phyloP scores from a whole-genome alignment of 2,329 filamentous ascomycete genomes.

The Knoxdaviesia proteae region DNA sequence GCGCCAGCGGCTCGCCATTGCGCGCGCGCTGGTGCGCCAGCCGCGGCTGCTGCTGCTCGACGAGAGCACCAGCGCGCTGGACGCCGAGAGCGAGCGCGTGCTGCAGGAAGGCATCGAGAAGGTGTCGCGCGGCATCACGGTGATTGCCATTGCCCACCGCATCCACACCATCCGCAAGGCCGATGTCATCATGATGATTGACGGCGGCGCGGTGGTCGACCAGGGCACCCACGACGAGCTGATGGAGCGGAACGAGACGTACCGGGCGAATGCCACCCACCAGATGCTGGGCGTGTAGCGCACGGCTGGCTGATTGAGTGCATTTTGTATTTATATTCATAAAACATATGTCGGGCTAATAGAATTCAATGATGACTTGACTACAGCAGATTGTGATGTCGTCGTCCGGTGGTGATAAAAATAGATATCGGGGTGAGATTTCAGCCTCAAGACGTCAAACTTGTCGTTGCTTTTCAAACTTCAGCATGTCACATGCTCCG shows the following conservation, averaged over 20 bases:
- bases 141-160: constrained; percentile 36
- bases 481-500: too few species aligned
- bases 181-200: constrained; percentile 35
- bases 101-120: constrained; percentile 46
- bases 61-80: constrained; percentile 62
- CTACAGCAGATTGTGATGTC: too few species aligned
- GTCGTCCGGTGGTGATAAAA: too few species aligned
- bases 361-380: too few species aligned
- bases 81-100: constrained; percentile 44
- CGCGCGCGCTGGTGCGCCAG: constrained; percentile 50
- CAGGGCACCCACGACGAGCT: constrained; percentile 31
- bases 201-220: constrained; percentile 30
- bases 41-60: constrained; percentile 60
- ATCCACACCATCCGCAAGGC: constrained; percentile 34
- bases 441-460: too few species aligned
- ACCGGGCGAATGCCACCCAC: constrained; percentile 28
- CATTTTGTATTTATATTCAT: too few species aligned
- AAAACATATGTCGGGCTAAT: too few species aligned
- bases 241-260: constrained; percentile 28
- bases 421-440: too few species aligned
- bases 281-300: constrained; percentile 19
- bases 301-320: constrained; percentile 5
- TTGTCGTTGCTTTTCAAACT: too few species aligned
- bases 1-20: constrained; percentile 58
- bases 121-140: constrained; percentile 30